These are phyloP conservation scores for Terana coerulea DNA, from an alignment of 768 basidiomycete genomes.

Conservation along the genomic window DNA sequence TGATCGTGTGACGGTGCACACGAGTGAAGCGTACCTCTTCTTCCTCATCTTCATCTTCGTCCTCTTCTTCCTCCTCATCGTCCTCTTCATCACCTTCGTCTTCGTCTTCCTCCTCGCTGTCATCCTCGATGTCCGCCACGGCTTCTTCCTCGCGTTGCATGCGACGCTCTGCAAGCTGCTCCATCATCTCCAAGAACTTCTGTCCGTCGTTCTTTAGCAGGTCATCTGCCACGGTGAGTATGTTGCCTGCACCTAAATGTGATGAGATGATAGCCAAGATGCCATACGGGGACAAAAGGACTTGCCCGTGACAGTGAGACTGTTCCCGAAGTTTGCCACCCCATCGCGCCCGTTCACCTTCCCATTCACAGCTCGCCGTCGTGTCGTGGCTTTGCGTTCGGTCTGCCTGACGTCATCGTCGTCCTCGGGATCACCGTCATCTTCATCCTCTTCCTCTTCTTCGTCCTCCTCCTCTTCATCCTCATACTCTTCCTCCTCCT, in stretches of 20 bases:
- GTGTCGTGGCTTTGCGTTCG: constrained; percentile 22
- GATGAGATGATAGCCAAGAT: constrained; percentile 17
- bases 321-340: constrained; percentile 76
- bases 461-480: constrained; percentile 73
- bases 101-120: constrained; percentile 47
- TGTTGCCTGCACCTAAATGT: constrained; percentile 76
- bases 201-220: constrained; percentile 97
- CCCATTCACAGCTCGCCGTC: constrained; percentile 36
- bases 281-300: constrained; percentile 20
- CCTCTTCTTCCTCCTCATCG: constrained; percentile 49
- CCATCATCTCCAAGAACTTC: constrained; percentile 99
- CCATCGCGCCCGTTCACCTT: constrained; percentile 56
- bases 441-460: constrained; percentile 64
- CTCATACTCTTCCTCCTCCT: constrained; percentile 53
- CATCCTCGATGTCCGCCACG: constrained; percentile 40
- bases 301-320: constrained; percentile 78
- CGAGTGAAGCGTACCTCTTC: constrained; percentile 36
- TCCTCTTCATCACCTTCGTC: constrained; percentile 48
- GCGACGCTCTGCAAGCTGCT: constrained; percentile 91
- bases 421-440: constrained; percentile 38
- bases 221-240: constrained; percentile 98
- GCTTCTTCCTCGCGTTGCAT: constrained; percentile 85
- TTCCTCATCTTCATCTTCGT: constrained; percentile 47
- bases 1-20: background rate
- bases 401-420: constrained; percentile 26